Conservation (phyloP, 805 yeast genomes). For the Wickerhamiella dianesei region DNA sequence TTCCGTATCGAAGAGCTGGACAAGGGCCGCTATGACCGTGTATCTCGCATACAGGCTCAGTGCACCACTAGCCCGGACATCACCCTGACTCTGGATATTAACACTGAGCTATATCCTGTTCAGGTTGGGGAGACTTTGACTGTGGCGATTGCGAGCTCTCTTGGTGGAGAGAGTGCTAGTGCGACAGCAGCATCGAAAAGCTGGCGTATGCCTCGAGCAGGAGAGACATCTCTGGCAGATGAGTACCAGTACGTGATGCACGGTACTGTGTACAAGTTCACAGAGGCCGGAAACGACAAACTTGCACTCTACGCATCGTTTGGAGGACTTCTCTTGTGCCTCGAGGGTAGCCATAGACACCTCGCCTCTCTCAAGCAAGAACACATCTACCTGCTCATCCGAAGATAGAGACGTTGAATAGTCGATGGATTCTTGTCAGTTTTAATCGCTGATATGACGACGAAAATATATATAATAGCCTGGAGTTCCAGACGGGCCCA, state of each 20-base stretch:
- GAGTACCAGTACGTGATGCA: slow-evolving; percentile 98
- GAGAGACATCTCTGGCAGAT: slow-evolving; percentile 79
- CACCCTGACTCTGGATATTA: slow-evolving; percentile 75
- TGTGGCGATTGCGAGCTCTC: slow-evolving; percentile 68
- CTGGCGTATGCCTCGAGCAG: slow-evolving; percentile 75
- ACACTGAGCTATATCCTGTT: slow-evolving; percentile 85
- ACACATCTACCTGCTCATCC: slow-evolving; percentile 76
- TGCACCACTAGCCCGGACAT: slow-evolving; percentile 73
- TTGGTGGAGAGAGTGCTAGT: slow-evolving; percentile 35
- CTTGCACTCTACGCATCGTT: slow-evolving; percentile 82
- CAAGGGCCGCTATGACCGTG: slow-evolving; percentile 81
- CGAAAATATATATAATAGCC: too few species aligned
- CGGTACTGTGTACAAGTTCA: slow-evolving; percentile 94
- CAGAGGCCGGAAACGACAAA: slow-evolving; percentile 56
- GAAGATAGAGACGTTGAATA: slow-evolving; percentile 45
- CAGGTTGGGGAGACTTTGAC: slow-evolving; percentile 63
- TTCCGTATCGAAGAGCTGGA: slow-evolving; percentile 77
- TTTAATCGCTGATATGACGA: too few species aligned
- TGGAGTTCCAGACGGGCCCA: too few species aligned
- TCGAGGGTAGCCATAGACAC: slow-evolving; percentile 89
- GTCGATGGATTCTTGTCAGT: too few species aligned
- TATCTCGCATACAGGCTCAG: slow-evolving; percentile 73
- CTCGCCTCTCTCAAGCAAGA: slow-evolving; percentile 86
- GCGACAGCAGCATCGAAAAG: slow-evolving; percentile 40
- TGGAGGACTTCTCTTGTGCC: slow-evolving; percentile 85